phyloP scores from a whole-genome alignment of 257 asterid species.

The Cruciata laevipes region DNA sequence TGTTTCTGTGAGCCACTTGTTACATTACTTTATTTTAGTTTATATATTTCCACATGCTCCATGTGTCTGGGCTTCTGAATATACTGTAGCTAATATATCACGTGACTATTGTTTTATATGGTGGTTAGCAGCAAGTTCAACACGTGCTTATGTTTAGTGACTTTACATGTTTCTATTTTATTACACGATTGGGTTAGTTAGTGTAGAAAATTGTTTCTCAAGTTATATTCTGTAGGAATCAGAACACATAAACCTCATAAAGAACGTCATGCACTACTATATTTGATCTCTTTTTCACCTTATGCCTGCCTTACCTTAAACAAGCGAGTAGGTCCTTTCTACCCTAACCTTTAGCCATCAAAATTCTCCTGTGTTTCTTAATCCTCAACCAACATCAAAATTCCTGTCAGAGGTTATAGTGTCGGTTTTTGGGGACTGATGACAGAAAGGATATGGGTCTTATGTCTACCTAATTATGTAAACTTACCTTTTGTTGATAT shows the following conservation, averaged over 20 bases:
- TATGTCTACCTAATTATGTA: background rate
- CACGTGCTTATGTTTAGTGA: background rate
- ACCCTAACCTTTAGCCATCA: background rate
- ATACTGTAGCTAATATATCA: background rate
- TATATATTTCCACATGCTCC: background rate
- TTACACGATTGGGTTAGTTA: background rate
- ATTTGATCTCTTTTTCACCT: background rate
- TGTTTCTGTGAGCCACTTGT: constrained; percentile 74
- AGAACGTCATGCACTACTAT: background rate
- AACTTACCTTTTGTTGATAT: background rate
- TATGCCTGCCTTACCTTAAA: background rate
- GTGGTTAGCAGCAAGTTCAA: background rate
- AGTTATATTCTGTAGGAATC: background rate
- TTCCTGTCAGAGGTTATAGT: background rate
- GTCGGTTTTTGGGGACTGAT: background rate
- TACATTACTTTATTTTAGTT: background rate
- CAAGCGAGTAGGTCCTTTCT: background rate
- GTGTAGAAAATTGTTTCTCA: background rate
- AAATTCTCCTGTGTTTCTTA: background rate
- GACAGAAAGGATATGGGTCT: background rate
- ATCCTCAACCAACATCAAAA: background rate
- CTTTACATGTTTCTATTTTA: background rate
- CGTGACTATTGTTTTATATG: background rate
- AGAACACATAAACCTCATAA: background rate
- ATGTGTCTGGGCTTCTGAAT: background rate